Evolutionary conservation across 306 rosid genomes (phyloP), one percentile per base, ranked within the genome.

Genomic region (Cicer judaicum): DNA sequence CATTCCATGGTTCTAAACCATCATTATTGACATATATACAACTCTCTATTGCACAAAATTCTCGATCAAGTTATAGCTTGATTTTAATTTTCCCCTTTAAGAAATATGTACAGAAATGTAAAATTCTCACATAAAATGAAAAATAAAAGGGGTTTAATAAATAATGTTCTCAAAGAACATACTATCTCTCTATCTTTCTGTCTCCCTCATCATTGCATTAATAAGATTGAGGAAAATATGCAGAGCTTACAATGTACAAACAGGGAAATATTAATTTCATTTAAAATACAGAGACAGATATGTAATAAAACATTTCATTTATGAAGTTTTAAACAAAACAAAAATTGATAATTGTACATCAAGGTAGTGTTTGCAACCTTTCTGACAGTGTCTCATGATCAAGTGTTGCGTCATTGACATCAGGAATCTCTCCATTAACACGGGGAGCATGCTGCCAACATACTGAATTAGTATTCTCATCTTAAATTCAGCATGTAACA

Each of bases 381-480:
- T 79, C 93, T 11, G 84, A 90, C 16, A 92, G 89, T 73, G 92
- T 92, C 79, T 64, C 88, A 13, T 95, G 99, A 83, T 95, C 98
- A 74, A 82, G 83, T 84, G 96, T 90, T 24, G 99, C 99, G 21
- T 95, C 93, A 80, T 86, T 95, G 71, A 90, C 90, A 50, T 95
- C 93, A 66, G 99, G 99, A 85, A 95, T 90, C 81, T 95, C 95
- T 72, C 99, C 98, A 81, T 92, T 95, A 75, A 95, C 50, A 47
- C 96, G 93, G 13, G 98, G 99, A 68, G 97, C 81, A 82, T 90
- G 99, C 99, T 95, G 96, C 84, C 84, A 90, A 82, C 78, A 85
- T 64, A 77, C 59, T 54, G 55, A 80, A 75, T 86, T 61, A 87
- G 79, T 70, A 71, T 79, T 80, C 67, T 54, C 47, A 48, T 21